These are phyloP conservation scores for Colletotrichum costaricense DNA, from an alignment of 2,329 filamentous ascomycete species.

Conservation along the genomic window DNA sequence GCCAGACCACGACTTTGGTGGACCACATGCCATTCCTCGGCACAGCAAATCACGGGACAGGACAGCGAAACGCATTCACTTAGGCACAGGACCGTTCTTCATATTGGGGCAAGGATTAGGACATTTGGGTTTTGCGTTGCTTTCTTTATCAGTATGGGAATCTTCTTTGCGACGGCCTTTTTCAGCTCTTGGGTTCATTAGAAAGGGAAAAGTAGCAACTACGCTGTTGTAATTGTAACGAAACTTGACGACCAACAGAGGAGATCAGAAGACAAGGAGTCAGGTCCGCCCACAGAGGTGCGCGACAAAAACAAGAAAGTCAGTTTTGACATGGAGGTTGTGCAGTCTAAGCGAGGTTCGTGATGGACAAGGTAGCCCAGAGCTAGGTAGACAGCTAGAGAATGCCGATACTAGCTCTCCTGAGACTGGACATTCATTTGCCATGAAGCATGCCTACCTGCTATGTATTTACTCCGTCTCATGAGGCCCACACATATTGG, in stretches of 20 bases:
- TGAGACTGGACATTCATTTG: not conserved
- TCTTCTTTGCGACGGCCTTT: not conserved
- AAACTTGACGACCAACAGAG: slow-evolving; percentile 30
- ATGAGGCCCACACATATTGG: not conserved
- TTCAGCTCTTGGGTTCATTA: slow-evolving; percentile 24
- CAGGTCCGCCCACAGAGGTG: slow-evolving; percentile 1
- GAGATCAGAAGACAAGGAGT: not conserved
- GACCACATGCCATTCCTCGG: slow-evolving; percentile 17
- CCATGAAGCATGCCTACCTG: not conserved
- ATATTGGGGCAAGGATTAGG: slow-evolving; percentile 3
- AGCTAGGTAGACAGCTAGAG: not conserved
- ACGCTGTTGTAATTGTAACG: slow-evolving; percentile 37
- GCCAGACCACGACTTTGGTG: slow-evolving; percentile 4
- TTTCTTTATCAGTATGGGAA: not conserved
- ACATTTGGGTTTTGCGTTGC: not conserved
- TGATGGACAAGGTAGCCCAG: not conserved
- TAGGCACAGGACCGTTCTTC: slow-evolving; percentile 15
- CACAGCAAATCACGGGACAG: slow-evolving; percentile 5
- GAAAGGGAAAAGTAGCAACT: slow-evolving; percentile 37
- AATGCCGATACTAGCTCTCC: not conserved
- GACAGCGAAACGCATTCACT: slow-evolving; percentile 25
- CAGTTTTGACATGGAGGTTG: not conserved
- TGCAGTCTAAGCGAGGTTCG: not conserved
- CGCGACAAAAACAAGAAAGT: slow-evolving; percentile 4
- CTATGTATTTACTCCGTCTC: not conserved